Percentiles rank a stretch among this genome's conserved stretches.
Evolutionary conservation across 1,139 yeast species (phyloP).

Genomic region (Entelexis paramagnoliae): DNA sequence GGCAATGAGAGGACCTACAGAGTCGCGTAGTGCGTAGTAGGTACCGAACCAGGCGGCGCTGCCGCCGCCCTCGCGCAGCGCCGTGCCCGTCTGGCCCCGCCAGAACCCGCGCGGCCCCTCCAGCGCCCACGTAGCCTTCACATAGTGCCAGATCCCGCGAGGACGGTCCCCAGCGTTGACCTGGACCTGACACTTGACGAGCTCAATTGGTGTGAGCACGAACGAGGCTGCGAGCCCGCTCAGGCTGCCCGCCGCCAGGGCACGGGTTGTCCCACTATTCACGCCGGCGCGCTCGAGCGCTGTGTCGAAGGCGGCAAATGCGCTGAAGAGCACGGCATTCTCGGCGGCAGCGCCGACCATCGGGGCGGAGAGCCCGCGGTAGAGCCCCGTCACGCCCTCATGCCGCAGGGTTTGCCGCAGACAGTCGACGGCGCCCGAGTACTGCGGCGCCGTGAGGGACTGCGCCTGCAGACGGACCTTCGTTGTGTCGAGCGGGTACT

Average conservation of each 20-base stretch:
- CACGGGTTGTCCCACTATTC: neutral
- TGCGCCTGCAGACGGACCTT: conserved; percentile 81
- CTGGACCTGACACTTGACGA: conserved; percentile 79
- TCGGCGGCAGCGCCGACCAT: conserved; percentile 81
- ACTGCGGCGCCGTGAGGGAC: conserved; percentile 39
- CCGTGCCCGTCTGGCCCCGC: conserved; percentile 82
- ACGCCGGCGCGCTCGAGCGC: conserved; percentile 1
- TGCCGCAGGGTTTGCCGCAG: conserved; percentile 46
- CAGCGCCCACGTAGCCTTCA: conserved; percentile 37
- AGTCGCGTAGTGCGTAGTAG: conserved; percentile 26
- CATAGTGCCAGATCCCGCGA: conserved; percentile 33
- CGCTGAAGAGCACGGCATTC: conserved; percentile 59
- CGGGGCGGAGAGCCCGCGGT: conserved; percentile 64
- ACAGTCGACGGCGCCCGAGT: conserved; percentile 48
- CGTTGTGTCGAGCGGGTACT: conserved; percentile 86
- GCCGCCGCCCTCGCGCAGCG: conserved; percentile 76
- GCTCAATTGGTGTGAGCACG: conserved; percentile 79
- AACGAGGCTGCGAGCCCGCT: conserved; percentile 79
- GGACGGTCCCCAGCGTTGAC: conserved; percentile 41
- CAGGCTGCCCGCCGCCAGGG: conserved; percentile 28
- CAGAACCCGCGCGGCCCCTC: conserved; percentile 61
- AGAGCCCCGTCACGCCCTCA: conserved; percentile 63
- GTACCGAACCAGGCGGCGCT: conserved; percentile 87
- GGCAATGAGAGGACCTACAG: conserved; percentile 41
- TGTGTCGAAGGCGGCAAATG: conserved; percentile 38